Base-by-base conservation (phyloP, 1,139 yeast genomes). In the Yamadazyma taylorii region DNA sequence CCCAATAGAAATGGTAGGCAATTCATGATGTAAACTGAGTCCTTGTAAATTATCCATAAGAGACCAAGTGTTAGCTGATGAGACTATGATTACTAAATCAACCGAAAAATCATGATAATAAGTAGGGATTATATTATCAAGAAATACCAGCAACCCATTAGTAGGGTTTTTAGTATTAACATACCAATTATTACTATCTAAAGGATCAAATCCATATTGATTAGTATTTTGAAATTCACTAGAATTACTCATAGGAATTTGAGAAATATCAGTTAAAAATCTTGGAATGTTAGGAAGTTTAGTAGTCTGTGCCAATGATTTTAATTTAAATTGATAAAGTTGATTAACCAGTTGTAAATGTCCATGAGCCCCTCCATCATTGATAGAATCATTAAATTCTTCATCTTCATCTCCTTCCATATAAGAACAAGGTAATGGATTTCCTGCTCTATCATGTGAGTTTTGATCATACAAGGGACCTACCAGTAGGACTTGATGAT, bases 81-180 rank as follows among this genome's bases (percentile, higher is more conserved):
- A 67, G 42, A 62, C 69, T 37, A 62, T 58, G 13, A 72, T 36
- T 2, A 71, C 60, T 48, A 71, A 53, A 45, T 72, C 76, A 1
- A 69, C 63, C 3, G 48, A 42, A 39, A 61, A 56, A 9, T 53
- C 51, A 0, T 64, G 56, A 39, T 63, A 59, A 40, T 47, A 52
- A 3, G 37, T 37, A 2, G 73, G 72, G 14, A 69, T 43, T 28
- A 72, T 51, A 14, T 58, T 52, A 39, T 66, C 66, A 24, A 64
- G 44, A 2, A 63, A 70, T 21, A 66, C 52, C 6, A 61, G 46
- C 31, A 69, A 51, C 1, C 62, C 40, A 27, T 59, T 60, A 21
- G 63, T 33, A 0, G 73, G 63, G 15, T 60, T 48, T 12, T 39
- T 40, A 4, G 63, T 53, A 42, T 69, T 62, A 21, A 70, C 65